Conservation (phyloP, 345 rosid species). For the Salix caprea region DNA sequence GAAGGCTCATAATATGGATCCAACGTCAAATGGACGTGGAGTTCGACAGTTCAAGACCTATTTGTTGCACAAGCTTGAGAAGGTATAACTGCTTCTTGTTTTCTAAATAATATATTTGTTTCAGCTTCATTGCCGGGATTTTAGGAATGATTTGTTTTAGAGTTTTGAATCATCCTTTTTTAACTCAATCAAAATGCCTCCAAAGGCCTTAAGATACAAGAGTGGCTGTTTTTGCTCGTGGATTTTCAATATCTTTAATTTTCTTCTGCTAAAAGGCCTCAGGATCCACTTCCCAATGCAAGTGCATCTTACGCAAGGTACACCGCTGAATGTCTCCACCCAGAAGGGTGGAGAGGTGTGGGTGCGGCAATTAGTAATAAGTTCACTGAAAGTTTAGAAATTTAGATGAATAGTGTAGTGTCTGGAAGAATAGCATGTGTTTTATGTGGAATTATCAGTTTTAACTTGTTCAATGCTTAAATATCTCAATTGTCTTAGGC, state of each 20-base stretch:
- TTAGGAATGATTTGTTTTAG: background rate
- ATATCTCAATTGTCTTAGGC: background rate
- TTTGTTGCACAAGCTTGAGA: constrained; percentile 70
- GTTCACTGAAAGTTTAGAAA: background rate
- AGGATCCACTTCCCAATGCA: background rate
- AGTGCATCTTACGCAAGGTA: background rate
- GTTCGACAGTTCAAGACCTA: constrained; percentile 94
- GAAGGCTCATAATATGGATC: constrained; percentile 74
- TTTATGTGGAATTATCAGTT: background rate
- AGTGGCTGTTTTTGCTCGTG: background rate
- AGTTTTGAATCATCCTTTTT: background rate
- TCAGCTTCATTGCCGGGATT: background rate
- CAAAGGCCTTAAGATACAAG: background rate
- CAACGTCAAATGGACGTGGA: constrained; percentile 65
- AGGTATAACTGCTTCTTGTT: constrained; percentile 37
- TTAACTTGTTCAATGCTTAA: background rate
- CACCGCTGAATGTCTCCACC: background rate
- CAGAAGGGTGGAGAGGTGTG: background rate
- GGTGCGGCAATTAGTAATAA: background rate
- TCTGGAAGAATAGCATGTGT: background rate
- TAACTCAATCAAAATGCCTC: background rate
- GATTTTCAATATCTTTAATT: background rate
- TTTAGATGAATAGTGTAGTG: background rate
- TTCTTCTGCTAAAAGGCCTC: background rate
- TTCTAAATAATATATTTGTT: background rate